Evolutionary conservation across 495 filamentous ascomycete species (phyloP).

Genomic region (Chaetomium tenue): DNA sequence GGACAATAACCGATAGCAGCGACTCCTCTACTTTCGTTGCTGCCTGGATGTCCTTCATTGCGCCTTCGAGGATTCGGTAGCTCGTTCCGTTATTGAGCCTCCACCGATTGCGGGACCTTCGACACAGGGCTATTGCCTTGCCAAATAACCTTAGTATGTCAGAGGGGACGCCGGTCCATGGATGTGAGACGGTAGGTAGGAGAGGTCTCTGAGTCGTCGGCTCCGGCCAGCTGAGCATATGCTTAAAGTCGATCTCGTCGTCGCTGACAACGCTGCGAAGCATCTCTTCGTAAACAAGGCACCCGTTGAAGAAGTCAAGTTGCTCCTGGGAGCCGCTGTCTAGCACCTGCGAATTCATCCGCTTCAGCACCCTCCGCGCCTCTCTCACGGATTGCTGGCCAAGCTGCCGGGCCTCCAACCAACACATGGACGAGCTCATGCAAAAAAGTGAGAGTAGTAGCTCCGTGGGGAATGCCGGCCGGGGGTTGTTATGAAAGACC

Average conservation of each 20-base stretch:
- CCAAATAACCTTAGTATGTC: constrained; percentile 35
- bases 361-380: constrained; percentile 30
- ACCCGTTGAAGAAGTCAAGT: constrained; percentile 39
- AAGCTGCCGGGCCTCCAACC: constrained; percentile 37
- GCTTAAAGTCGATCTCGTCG: constrained; percentile 32
- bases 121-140: constrained; percentile 36
- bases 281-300: constrained; percentile 40
- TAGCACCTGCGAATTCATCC: constrained; percentile 23
- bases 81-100: constrained; percentile 34
- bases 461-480: constrained; percentile 31
- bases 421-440: constrained; percentile 41
- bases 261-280: constrained; percentile 40
- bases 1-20: constrained; percentile 23
- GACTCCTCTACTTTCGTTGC: constrained; percentile 31
- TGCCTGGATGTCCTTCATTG: constrained; percentile 36
- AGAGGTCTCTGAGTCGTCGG: constrained; percentile 20
- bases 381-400: constrained; percentile 34
- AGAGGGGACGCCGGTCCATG: constrained; percentile 35
- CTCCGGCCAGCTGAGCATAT: constrained; percentile 41
- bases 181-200: constrained; percentile 23
- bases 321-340: constrained; percentile 25
- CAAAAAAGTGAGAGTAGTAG: constrained; percentile 37
- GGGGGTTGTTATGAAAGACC: constrained; percentile 20
- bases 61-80: constrained; percentile 31
- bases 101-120: constrained; percentile 37